Base-by-base conservation (phyloP, 768 basidiomycete species). In the Leccinum barrowsii region DNA sequence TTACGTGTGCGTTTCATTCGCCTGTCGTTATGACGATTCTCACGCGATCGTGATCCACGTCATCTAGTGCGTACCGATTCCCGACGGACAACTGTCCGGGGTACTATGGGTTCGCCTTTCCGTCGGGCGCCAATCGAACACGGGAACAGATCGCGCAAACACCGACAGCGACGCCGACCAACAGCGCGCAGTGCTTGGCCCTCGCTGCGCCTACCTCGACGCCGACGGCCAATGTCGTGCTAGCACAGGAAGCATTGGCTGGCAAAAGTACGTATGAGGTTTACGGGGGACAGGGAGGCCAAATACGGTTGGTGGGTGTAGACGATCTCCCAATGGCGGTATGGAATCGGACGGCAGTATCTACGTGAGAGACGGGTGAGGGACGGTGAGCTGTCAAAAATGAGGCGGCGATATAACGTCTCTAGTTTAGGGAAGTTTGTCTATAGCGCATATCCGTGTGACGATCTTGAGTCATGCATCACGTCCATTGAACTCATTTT, bases 41-140 rank as follows among this genome's bases (percentile, higher is more conserved):
- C 32, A 64, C 19, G 34, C 37, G 32, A 50, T 40, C 24, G 7
- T 24, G 24, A 17, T 10, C 40, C 8, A 26, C 6, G 28, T 2
- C 4, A 35, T 3, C 2, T 30, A 72, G 71, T 4, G 73, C 71
- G 13, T 74, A 72, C 55, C 70, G 72, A 28, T 73, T 72, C 54
- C 71, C 68, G 6, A 72, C 67, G 4, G 69, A 48, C 4, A 34
- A 52, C 32, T 74, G 71, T 48, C 71, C 71, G 3, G 71, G 63
- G 6, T 70, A 70, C 46, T 72, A 73, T 13, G 71, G 71, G 30
- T 72, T 72, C 28, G 71, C 72, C 5, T 72, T 73, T 37, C 69
- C 63, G 2, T 52, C 63, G 2, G 68, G 68, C 0, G 58, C 72
- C 0, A 72, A 70, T 32, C 62, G 70, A 37, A 71, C 71, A 12